phyloP scores from a whole-genome alignment of 2,329 filamentous ascomycete genomes.

The Drechslerella stenobrocha region DNA sequence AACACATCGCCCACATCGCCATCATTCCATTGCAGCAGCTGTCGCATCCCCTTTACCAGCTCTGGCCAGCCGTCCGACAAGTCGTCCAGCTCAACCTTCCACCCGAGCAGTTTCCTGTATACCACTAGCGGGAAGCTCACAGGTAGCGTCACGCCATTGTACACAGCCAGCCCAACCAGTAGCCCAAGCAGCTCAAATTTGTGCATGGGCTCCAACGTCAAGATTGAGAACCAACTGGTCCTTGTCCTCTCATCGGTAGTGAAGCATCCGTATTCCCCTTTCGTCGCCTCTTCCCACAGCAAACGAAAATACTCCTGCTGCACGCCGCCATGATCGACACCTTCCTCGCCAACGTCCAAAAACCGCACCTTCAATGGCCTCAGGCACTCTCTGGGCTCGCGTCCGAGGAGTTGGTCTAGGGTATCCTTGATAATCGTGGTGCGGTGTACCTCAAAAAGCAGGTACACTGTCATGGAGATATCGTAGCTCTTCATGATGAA shows the following conservation, averaged over 20 bases:
- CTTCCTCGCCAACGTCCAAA: constrained; percentile 79
- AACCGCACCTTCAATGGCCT: constrained; percentile 86
- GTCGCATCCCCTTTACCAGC: constrained; percentile 72
- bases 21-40: constrained; percentile 75
- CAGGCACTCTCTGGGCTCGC: constrained; percentile 77
- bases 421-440: constrained; percentile 71
- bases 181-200: constrained; percentile 88
- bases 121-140: constrained; percentile 83
- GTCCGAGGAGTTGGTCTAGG: constrained; percentile 85
- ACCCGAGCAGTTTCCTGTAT: constrained; percentile 75
- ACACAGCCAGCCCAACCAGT: constrained; percentile 84
- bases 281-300: constrained; percentile 75
- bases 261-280: constrained; percentile 78
- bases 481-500: constrained; percentile 57
- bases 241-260: constrained; percentile 73
- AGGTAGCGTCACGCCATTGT: constrained; percentile 89
- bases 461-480: constrained; percentile 69
- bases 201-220: constrained; percentile 78
- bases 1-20: constrained; percentile 81
- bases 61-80: constrained; percentile 87
- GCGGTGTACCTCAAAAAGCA: constrained; percentile 71
- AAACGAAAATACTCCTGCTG: constrained; percentile 95
- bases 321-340: constrained; percentile 89
- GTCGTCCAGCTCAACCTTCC: constrained; percentile 71
- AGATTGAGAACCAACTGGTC: constrained; percentile 85